Evolutionary conservation across 306 rosid species (phyloP).

Genomic region (Dryas drummondii): DNA sequence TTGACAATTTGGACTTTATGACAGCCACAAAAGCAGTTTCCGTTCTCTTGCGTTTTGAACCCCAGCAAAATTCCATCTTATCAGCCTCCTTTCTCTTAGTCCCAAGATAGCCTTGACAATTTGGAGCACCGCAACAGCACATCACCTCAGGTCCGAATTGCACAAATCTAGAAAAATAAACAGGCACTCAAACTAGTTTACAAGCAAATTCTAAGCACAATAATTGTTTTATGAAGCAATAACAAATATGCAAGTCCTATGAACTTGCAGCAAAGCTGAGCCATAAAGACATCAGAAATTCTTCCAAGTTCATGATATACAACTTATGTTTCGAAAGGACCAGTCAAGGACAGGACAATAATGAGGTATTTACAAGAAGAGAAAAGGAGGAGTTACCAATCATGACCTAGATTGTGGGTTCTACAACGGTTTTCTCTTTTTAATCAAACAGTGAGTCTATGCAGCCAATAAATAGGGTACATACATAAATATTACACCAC

Average conservation of each 20-base stretch:
- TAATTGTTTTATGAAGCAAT: not conserved
- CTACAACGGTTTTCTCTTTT: too few species aligned
- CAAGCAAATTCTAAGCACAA: not conserved
- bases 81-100: slow-evolving; percentile 61
- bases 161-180: slow-evolving; percentile 58
- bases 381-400: too few species aligned
- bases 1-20: slow-evolving; percentile 47
- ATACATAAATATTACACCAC: too few species aligned
- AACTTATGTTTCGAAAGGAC: not conserved
- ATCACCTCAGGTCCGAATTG: slow-evolving; percentile 91
- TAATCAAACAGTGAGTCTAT: too few species aligned
- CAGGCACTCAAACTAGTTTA: not conserved
- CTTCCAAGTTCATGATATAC: not conserved
- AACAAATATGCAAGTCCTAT: not conserved
- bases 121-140: slow-evolving; percentile 73
- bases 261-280: not conserved
- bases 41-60: slow-evolving; percentile 78
- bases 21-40: slow-evolving; percentile 18
- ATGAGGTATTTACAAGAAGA: not conserved
- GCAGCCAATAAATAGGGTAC: too few species aligned
- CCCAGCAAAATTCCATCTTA: slow-evolving; percentile 62
- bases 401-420: too few species aligned
- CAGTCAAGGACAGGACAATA: not conserved
- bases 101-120: slow-evolving; percentile 90
- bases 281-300: not conserved